A percentile compares a stretch with the other conserved stretches of the same genome.
phyloP scores from a whole-genome alignment of 2,329 filamentous ascomycete species.

The Penicillium sp. region DNA sequence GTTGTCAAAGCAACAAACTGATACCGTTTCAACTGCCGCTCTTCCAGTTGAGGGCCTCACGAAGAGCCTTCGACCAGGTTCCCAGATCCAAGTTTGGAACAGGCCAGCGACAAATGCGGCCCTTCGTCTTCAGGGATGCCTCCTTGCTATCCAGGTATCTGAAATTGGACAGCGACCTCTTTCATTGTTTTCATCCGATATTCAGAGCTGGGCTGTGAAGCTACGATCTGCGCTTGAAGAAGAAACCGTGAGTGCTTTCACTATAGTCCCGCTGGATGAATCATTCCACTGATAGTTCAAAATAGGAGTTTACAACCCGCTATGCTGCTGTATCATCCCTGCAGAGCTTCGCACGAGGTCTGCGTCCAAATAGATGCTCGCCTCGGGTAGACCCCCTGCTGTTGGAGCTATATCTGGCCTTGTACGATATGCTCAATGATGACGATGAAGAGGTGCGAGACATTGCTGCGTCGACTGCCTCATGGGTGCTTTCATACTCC shows the following conservation, averaged over 20 bases:
- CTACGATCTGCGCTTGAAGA: conserved; percentile 41
- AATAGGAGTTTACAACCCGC: conserved; percentile 41
- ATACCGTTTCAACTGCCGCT: conserved; percentile 22
- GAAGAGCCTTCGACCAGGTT: conserved; percentile 26
- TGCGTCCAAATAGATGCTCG: conserved; percentile 20
- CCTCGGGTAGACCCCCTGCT: conserved; percentile 34
- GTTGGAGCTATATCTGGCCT: conserved; percentile 59
- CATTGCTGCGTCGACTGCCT: conserved; percentile 50
- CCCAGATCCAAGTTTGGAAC: conserved; percentile 31
- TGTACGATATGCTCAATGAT: conserved; percentile 78
- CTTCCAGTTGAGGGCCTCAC: conserved; percentile 30
- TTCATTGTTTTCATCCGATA: conserved; percentile 19
- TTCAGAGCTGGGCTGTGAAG: conserved; percentile 34
- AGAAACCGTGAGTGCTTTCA: conserved; percentile 39
- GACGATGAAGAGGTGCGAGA: conserved; percentile 87
- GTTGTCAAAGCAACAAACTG: conserved; percentile 12
- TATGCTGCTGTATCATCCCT: conserved; percentile 39
- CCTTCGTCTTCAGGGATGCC: conserved; percentile 39
- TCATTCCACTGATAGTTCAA: conserved; percentile 1
- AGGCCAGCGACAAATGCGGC: conserved; percentile 38
- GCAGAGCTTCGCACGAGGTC: conserved; percentile 45
- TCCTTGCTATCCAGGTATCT: conserved; percentile 30
- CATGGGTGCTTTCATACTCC: conserved; percentile 37
- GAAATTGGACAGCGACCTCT: conserved; percentile 10
- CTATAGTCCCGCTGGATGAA: not conserved